A percentile compares a stretch with the other conserved stretches of the same genome.
These are phyloP conservation scores for Saturnispora ahearnii DNA, from an alignment of 805 yeast species.

Conservation along the genomic window DNA sequence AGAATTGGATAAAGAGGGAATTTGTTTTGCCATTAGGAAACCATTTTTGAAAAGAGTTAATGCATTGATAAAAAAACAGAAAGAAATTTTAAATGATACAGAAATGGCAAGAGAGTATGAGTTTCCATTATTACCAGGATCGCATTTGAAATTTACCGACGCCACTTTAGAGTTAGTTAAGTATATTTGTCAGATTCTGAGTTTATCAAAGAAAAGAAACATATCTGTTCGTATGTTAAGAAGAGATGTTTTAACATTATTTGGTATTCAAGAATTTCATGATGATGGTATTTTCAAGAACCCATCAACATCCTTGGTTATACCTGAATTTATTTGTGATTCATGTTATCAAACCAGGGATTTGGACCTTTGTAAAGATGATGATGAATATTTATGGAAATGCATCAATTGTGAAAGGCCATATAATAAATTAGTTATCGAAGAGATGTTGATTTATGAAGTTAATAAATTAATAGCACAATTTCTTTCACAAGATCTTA, in stretches of 20 bases:
- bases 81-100: slow-evolving; percentile 61
- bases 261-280: slow-evolving; percentile 82
- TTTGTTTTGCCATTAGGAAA: slow-evolving; percentile 47
- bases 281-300: slow-evolving; percentile 61
- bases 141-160: slow-evolving; percentile 45
- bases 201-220: slow-evolving; percentile 52
- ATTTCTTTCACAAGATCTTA: slow-evolving; percentile 71
- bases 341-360: slow-evolving; percentile 69
- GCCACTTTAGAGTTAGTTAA: slow-evolving; percentile 80
- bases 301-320: slow-evolving; percentile 61
- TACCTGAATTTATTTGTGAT: slow-evolving; percentile 68
- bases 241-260: slow-evolving; percentile 58
- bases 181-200: slow-evolving; percentile 59
- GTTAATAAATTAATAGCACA: slow-evolving; percentile 45
- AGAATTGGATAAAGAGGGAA: slow-evolving; percentile 31
- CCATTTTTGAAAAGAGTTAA: slow-evolving; percentile 60
- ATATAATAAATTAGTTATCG: slow-evolving; percentile 60
- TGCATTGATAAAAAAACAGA: slow-evolving; percentile 58
- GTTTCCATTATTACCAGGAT: slow-evolving; percentile 74
- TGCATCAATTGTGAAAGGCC: slow-evolving; percentile 60
- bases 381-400: slow-evolving; percentile 40
- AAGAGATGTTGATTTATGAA: slow-evolving; percentile 68
- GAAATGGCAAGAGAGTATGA: slow-evolving; percentile 55
- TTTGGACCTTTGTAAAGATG: slow-evolving; percentile 74
- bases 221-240: slow-evolving; percentile 70